Base-by-base conservation (phyloP, 768 basidiomycete species). In the Bullera alba region DNA sequence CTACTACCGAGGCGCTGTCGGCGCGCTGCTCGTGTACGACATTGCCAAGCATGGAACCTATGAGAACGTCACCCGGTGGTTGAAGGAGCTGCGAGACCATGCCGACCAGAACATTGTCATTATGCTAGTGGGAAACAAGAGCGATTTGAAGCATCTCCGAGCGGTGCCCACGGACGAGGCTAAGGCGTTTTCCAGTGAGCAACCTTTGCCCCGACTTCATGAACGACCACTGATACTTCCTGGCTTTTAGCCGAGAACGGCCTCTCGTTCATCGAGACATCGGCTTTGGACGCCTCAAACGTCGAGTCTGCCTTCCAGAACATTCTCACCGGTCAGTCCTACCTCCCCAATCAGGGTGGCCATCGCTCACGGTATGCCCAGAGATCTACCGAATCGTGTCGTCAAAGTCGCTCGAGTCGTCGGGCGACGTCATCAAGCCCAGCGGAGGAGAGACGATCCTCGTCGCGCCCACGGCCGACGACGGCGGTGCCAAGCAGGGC, bases 341-440 rank as follows among this genome's bases (percentile, higher is more conserved):
- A 14, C 10, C 42, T 28, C 15, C 19, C 10, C 39, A 12, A 36
- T 16, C 16, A n/a, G 21, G 12, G 27, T 43, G n/a, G n/a, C 23
- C 21, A 19, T 19, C 22, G 25, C 48, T 42, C 22, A 4, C 26
- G 12, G 46, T 23, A 26, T 25, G 22, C 35, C 29, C 64, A 95
- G 95, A 97, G 60, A 95, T 99, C 73, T 96, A 96, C 79, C 87
- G 85, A 69, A 90, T 96, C 71, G 90, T 91, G 30, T 96, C 93
- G 46, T 86, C 83, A 80, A 96, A 93, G 76, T 82, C 87, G 41
- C 83, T 99, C 51, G 93, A 97, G 70, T 83, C 85, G 59, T 84
- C 78, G 71, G 73, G 83, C 69, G 77, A 84, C 73, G 80, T 85
- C 81, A 79, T 83, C 80, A 78, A 86, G 72, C 74, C 88, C 67